Evolutionary conservation across 2,329 filamentous ascomycete genomes (phyloP).

Genomic region (Simplicillium sp.): DNA sequence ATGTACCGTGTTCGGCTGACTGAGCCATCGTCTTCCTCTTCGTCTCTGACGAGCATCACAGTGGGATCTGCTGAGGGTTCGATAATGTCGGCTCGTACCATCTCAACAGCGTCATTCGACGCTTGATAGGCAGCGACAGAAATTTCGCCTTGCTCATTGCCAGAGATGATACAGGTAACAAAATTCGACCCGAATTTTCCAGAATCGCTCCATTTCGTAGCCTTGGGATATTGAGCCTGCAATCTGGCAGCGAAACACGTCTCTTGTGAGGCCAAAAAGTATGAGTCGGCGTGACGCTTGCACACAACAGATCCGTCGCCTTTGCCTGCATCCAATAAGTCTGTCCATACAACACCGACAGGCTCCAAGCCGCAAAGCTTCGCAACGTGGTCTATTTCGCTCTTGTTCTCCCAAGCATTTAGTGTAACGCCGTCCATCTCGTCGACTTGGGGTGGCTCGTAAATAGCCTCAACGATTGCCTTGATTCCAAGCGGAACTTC

Average conservation of each 20-base stretch:
- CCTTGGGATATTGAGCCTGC: slow-evolving; percentile 79
- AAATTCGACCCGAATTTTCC: slow-evolving; percentile 93
- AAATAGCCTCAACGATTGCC: slow-evolving; percentile 92
- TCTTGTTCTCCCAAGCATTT: slow-evolving; percentile 75
- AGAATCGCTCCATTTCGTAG: slow-evolving; percentile 94
- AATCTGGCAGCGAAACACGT: slow-evolving; percentile 80
- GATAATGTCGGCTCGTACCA: slow-evolving; percentile 90
- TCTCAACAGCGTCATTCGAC: slow-evolving; percentile 91
- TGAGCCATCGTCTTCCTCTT: slow-evolving; percentile 72
- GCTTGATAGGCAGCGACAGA: slow-evolving; percentile 87
- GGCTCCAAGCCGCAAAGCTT: slow-evolving; percentile 76
- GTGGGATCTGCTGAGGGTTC: slow-evolving; percentile 89
- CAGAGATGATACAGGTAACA: slow-evolving; percentile 92
- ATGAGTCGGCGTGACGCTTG: slow-evolving; percentile 92
- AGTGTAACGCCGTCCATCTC: slow-evolving; percentile 84
- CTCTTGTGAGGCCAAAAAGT: slow-evolving; percentile 87
- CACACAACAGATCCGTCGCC: slow-evolving; percentile 83
- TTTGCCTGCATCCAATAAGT: slow-evolving; percentile 71
- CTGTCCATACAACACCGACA: slow-evolving; percentile 90
- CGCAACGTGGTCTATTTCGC: slow-evolving; percentile 72
- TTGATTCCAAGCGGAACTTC: slow-evolving; percentile 92
- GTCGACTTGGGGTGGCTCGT: slow-evolving; percentile 85
- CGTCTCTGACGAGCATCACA: slow-evolving; percentile 88
- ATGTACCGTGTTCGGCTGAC: slow-evolving; percentile 74
- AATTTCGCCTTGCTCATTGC: slow-evolving; percentile 82